phyloP scores from a whole-genome alignment of 768 basidiomycete genomes.

The Tylopilus balloui region DNA sequence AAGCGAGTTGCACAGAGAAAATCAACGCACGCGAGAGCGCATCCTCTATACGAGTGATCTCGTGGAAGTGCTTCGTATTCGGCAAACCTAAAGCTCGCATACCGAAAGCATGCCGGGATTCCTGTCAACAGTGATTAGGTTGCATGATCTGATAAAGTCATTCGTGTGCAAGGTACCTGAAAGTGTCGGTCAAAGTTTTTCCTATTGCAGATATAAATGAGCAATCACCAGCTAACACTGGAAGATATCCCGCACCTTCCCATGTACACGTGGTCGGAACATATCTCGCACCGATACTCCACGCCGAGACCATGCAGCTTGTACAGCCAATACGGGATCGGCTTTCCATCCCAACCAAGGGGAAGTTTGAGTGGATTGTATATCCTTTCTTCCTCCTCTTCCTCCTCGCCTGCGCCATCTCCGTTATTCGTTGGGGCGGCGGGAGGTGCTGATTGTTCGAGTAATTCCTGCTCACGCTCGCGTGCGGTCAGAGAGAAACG shows the following conservation, averaged over 20 bases:
- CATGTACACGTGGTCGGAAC: conserved; percentile 96
- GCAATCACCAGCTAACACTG: not conserved
- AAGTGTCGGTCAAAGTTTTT: conserved; percentile 98
- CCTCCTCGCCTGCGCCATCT: conserved; percentile 62
- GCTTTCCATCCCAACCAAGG: conserved; percentile 97
- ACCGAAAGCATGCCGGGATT: conserved; percentile 95
- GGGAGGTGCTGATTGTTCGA: conserved; percentile 61
- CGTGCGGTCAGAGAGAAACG: conserved; percentile 95
- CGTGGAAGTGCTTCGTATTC: conserved; percentile 98
- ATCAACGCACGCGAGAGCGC: conserved; percentile 78
- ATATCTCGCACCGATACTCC: conserved; percentile 96
- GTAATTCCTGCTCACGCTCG: conserved; percentile 90
- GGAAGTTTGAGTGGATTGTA: conserved; percentile 98
- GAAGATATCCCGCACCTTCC: conserved; percentile 58
- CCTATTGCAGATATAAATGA: conserved; percentile 37
- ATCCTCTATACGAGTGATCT: conserved; percentile 96
- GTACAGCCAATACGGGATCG: conserved; percentile 98
- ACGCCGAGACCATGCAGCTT: conserved; percentile 98
- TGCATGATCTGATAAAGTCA: not conserved
- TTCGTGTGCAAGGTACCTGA: conserved; percentile 48
- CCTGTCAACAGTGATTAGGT: conserved; percentile 42
- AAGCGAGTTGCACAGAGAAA: not conserved
- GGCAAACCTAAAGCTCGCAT: conserved; percentile 97
- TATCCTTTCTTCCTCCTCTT: conserved; percentile 93
- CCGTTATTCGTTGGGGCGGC: conserved; percentile 42